Percentiles rank a stretch among this genome's conserved stretches.
Conservation (phyloP, 2,329 filamentous ascomycete genomes). For the Elsinoe batatas region DNA sequence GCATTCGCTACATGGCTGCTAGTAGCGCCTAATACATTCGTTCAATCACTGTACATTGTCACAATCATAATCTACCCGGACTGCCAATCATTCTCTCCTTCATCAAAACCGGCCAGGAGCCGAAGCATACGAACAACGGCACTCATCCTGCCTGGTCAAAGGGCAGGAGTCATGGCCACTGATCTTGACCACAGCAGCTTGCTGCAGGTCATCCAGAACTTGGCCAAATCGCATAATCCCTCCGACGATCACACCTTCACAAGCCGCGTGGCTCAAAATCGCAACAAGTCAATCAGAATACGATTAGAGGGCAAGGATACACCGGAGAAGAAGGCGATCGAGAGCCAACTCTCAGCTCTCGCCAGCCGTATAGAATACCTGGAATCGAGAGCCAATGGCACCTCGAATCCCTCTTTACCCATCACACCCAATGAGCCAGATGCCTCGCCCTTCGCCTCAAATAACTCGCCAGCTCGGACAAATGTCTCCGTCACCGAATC, state of each 20-base stretch:
- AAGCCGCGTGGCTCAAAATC: slow-evolving; percentile 41
- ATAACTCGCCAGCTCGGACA: slow-evolving; percentile 31
- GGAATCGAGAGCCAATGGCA: slow-evolving; percentile 62
- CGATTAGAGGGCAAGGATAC: slow-evolving; percentile 68
- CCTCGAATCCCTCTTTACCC: slow-evolving; percentile 45
- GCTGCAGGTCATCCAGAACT: slow-evolving; percentile 34
- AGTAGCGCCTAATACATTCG: neutral
- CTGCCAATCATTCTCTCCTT: neutral
- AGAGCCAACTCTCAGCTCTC: slow-evolving; percentile 73
- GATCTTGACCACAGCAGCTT: neutral
- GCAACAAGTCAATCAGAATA: slow-evolving; percentile 44
- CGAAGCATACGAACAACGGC: neutral
- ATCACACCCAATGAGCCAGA: slow-evolving; percentile 68
- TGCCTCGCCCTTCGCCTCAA: slow-evolving; percentile 48
- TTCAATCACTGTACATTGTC: neutral
- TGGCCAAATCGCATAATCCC: slow-evolving; percentile 39
- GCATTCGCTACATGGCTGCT: neutral
- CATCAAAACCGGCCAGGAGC: neutral
- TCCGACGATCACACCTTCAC: slow-evolving; percentile 35
- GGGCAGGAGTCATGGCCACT: neutral
- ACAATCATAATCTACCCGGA: neutral
- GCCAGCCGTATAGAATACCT: slow-evolving; percentile 69
- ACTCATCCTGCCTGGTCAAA: neutral
- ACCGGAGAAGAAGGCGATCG: slow-evolving; percentile 65
- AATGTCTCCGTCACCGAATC: slow-evolving; percentile 19